Evolutionary conservation across 1,284 basidiomycete species (phyloP).

Genomic region (Cryptococcus sp.): DNA sequence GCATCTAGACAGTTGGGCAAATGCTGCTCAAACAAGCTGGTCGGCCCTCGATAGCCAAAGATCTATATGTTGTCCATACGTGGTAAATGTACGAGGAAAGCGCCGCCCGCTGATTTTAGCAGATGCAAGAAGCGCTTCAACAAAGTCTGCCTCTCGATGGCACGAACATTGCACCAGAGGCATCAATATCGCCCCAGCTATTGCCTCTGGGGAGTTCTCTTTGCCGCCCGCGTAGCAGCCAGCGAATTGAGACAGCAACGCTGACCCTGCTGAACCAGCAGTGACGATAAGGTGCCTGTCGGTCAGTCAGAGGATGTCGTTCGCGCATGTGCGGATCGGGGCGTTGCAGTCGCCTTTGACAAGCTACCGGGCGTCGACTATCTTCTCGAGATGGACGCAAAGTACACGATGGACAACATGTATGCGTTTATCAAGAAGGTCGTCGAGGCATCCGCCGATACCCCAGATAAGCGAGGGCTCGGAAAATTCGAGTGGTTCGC

Average conservation of each 20-base stretch:
- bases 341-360: slow-evolving; percentile 5
- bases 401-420: background rate
- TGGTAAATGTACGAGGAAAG: background rate
- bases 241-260: background rate
- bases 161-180: background rate
- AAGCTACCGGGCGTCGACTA: slow-evolving; percentile 11
- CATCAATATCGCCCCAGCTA: slow-evolving; percentile 3
- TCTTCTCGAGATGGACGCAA: slow-evolving; percentile 10
- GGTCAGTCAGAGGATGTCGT: slow-evolving; percentile 12
- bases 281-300: slow-evolving; percentile 18
- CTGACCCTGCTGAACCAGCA: background rate
- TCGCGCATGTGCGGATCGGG: slow-evolving; percentile 1
- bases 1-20: no score
- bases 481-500: no score
- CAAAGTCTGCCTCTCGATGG: slow-evolving; percentile 7
- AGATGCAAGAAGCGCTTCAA: background rate
- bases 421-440: background rate
- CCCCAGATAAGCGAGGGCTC: no score
- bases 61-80: slow-evolving; percentile 8
- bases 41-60: slow-evolving; percentile 2
- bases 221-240: slow-evolving; percentile 8
- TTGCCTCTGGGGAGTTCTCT: slow-evolving; percentile 8
- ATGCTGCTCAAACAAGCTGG: background rate
- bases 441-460: background rate
- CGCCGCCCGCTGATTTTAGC: no score